Evolutionary conservation across 805 yeast species (phyloP).

Genomic region (Lachancea quebecensis): DNA sequence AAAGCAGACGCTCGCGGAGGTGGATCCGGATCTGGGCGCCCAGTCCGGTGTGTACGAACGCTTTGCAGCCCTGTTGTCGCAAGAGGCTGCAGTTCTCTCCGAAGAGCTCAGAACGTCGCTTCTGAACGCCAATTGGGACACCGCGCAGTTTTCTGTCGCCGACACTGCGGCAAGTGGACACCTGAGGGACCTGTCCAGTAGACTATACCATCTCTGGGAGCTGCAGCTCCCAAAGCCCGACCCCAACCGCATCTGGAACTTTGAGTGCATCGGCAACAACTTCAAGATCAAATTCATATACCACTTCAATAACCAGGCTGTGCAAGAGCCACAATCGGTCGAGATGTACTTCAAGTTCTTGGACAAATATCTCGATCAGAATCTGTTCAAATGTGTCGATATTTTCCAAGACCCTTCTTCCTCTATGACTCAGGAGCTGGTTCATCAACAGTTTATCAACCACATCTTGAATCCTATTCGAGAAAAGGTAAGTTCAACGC

Average conservation of each 20-base stretch:
- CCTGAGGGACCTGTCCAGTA: constrained; percentile 16
- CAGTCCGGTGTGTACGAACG: background rate
- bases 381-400: constrained; percentile 36
- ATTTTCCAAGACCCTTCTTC: constrained; percentile 33
- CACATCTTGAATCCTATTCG: constrained; percentile 38
- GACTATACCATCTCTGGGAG: constrained; percentile 14
- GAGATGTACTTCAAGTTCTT: constrained; percentile 47
- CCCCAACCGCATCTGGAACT: constrained; percentile 36
- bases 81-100: constrained; percentile 8
- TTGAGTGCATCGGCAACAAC: constrained; percentile 40
- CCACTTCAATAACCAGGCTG: constrained; percentile 39
- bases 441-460: constrained; percentile 37
- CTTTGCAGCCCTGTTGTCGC: background rate
- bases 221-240: constrained; percentile 11
- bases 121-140: constrained; percentile 29
- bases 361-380: constrained; percentile 39
- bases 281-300: constrained; percentile 44
- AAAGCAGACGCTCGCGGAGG: background rate
- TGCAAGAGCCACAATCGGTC: constrained; percentile 37
- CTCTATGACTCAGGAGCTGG: constrained; percentile 22
- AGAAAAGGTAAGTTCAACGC: constrained; percentile 33
- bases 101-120: constrained; percentile 15
- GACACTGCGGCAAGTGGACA: constrained; percentile 11
- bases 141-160: constrained; percentile 9
- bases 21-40: background rate